Percentiles rank a stretch among this genome's conserved stretches.
Evolutionary conservation across 805 yeast genomes (phyloP).

Genomic region (Peterozyma toletana): DNA sequence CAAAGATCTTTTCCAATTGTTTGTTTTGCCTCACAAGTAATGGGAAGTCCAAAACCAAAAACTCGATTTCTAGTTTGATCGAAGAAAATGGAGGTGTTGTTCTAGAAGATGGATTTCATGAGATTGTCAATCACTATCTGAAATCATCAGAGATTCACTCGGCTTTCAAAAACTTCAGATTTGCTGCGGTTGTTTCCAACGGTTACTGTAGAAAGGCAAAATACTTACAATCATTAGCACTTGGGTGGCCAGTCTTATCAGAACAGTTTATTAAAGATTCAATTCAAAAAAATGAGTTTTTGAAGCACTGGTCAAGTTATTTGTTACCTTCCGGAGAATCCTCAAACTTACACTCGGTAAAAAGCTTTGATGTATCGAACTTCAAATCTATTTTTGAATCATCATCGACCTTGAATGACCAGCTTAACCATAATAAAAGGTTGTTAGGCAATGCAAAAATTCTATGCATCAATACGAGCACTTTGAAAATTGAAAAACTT

Average conservation of each 20-base stretch:
- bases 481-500: conserved; percentile 3
- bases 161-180: conserved; percentile 24
- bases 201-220: conserved; percentile 60
- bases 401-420: conserved; percentile 27
- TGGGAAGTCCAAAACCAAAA: neutral
- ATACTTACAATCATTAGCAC: conserved; percentile 66
- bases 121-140: conserved; percentile 17
- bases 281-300: conserved; percentile 19
- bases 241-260: conserved; percentile 83
- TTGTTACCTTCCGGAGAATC: conserved; percentile 72
- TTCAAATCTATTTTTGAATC: conserved; percentile 31
- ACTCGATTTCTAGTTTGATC: conserved; percentile 1
- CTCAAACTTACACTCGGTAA: conserved; percentile 28
- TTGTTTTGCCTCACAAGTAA: neutral
- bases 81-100: conserved; percentile 21
- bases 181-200: conserved; percentile 62
- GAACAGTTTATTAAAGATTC: conserved; percentile 49
- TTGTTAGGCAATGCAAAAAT: conserved; percentile 26
- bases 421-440: conserved; percentile 30
- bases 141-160: conserved; percentile 8
- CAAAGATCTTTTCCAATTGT: neutral
- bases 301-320: conserved; percentile 42
- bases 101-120: conserved; percentile 27
- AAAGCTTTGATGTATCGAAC: conserved; percentile 40
- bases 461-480: conserved; percentile 26